These are phyloP conservation scores for Globisporangium nagaii DNA, from an alignment of 352 stramenopile genomes.

Conservation along the genomic window DNA sequence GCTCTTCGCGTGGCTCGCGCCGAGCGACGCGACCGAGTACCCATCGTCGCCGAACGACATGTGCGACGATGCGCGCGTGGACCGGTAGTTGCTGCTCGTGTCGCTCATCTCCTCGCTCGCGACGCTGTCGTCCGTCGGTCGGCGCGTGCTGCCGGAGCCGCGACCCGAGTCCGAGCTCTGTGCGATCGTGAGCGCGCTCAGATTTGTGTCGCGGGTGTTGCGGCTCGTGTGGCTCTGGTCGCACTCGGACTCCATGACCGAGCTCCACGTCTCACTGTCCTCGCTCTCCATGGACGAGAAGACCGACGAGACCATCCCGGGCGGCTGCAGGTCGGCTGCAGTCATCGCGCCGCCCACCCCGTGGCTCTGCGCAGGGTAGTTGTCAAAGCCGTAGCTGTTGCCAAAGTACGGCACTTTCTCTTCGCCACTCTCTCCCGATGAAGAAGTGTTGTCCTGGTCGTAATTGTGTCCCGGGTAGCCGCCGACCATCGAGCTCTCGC, in stretches of 20 bases:
- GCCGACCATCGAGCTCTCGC: slow-evolving; percentile 25
- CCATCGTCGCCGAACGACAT: not conserved
- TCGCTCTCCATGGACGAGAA: slow-evolving; percentile 46
- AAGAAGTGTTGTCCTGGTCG: slow-evolving; percentile 13
- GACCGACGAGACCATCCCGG: slow-evolving; percentile 27
- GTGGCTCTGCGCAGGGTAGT: slow-evolving; percentile 7
- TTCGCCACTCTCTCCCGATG: slow-evolving; percentile 15
- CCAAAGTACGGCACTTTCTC: slow-evolving; percentile 11
- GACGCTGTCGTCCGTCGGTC: not conserved
- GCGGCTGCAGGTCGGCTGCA: slow-evolving; percentile 15
- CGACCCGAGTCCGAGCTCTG: slow-evolving; percentile 29
- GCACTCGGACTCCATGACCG: slow-evolving; percentile 61
- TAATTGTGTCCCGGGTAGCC: slow-evolving; percentile 6
- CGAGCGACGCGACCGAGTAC: slow-evolving; percentile 1
- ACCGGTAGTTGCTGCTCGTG: slow-evolving; percentile 14
- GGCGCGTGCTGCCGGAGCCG: not conserved
- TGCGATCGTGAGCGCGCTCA: slow-evolving; percentile 49
- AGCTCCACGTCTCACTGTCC: slow-evolving; percentile 68
- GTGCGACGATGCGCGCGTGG: slow-evolving; percentile 4
- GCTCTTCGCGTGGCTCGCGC: not conserved
- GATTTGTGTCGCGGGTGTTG: slow-evolving; percentile 61
- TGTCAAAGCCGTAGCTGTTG: slow-evolving; percentile 13
- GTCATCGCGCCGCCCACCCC: slow-evolving; percentile 6
- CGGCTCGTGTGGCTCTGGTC: slow-evolving; percentile 33
- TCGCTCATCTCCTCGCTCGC: slow-evolving; percentile 7